Conservation (phyloP, 148 eudicot genomes). For the Rhododendron vialii region DNA sequence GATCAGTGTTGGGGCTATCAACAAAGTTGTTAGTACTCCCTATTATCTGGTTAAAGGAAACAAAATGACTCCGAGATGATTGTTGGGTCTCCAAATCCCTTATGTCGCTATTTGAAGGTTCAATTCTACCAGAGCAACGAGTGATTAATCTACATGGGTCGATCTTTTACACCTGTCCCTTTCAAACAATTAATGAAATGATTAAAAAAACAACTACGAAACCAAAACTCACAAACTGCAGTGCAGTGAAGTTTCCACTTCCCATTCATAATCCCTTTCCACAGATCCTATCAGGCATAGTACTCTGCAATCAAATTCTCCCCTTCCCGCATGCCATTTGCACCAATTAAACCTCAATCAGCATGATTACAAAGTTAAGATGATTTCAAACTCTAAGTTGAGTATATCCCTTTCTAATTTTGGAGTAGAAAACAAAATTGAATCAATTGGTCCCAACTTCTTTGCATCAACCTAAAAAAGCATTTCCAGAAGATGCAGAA, state of each 20-base stretch:
- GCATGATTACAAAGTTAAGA: background rate
- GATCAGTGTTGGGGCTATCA: background rate
- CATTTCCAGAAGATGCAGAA: constrained; percentile 2
- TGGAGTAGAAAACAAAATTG: background rate
- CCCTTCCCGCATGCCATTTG: background rate
- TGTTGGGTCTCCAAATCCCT: background rate
- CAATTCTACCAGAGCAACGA: background rate
- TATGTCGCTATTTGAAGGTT: background rate
- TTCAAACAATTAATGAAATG: background rate
- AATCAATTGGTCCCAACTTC: background rate
- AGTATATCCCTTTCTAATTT: background rate
- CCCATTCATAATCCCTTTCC: background rate
- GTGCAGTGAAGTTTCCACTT: background rate
- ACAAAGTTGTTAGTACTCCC: background rate
- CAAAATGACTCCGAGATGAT: background rate
- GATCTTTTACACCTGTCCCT: background rate
- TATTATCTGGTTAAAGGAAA: background rate
- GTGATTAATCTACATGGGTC: background rate
- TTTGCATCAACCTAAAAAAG: background rate
- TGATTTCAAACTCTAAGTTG: background rate
- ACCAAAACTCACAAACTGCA: background rate
- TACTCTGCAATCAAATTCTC: background rate
- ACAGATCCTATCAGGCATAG: background rate
- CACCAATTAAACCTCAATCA: background rate
- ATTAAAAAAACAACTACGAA: background rate